Evolutionary conservation across 2,329 filamentous ascomycete genomes (phyloP).

Genomic region (Verticillium klebahnii): DNA sequence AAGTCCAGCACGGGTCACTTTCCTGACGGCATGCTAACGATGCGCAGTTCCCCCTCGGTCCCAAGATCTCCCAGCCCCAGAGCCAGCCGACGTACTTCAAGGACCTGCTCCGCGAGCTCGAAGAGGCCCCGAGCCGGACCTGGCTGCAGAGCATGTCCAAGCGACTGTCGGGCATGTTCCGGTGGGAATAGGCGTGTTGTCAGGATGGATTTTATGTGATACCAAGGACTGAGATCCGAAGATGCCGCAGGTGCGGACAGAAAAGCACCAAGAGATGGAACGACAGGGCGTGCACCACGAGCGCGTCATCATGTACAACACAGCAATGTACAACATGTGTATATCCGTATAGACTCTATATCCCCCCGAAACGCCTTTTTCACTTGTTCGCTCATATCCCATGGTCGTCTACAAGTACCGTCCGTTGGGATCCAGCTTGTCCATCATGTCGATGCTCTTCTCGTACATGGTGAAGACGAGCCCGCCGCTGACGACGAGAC

Average conservation of each 20-base stretch:
- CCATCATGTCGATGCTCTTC: constrained; percentile 88
- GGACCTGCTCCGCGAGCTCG: constrained; percentile 57
- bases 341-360: constrained; percentile 10
- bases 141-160: constrained; percentile 49
- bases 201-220: not conserved
- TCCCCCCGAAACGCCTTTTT: constrained; percentile 7
- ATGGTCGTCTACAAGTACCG: constrained; percentile 63
- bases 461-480: constrained; percentile 99
- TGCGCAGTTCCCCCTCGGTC: constrained; percentile 40
- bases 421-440: constrained; percentile 73
- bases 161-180: constrained; percentile 54
- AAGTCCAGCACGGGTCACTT: not conserved
- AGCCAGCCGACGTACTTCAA: constrained; percentile 62
- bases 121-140: constrained; percentile 55
- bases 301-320: constrained; percentile 4
- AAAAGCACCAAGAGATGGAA: not conserved
- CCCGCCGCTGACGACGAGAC: constrained; percentile 85
- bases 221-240: not conserved
- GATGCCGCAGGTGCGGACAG: not conserved
- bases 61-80: constrained; percentile 49
- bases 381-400: not conserved
- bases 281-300: too few species aligned
- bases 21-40: not conserved
- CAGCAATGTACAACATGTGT: constrained; percentile 14
- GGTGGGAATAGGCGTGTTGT: constrained; percentile 21